Evolutionary conservation across 306 rosid genomes (phyloP).

Genomic region (Vigna unguiculata): DNA sequence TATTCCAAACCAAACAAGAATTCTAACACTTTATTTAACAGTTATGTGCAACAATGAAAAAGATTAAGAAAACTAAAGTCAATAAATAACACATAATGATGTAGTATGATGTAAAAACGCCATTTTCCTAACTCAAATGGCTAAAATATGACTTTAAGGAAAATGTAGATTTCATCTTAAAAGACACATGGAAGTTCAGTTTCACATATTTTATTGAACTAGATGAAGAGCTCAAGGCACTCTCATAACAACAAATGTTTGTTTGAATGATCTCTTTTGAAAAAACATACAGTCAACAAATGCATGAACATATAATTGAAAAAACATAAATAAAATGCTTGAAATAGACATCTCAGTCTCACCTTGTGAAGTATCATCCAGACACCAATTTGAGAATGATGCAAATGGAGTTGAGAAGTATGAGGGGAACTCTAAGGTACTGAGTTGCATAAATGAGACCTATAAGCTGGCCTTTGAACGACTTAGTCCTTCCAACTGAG

Average conservation of each 20-base stretch:
- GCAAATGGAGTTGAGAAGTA: slow-evolving; percentile 68
- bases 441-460: slow-evolving; percentile 86
- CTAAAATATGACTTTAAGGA: not conserved
- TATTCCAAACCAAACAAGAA: not conserved
- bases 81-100: not conserved
- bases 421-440: slow-evolving; percentile 78
- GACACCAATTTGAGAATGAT: slow-evolving; percentile 75
- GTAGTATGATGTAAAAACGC: not conserved
- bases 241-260: not conserved
- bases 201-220: not conserved
- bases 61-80: not conserved
- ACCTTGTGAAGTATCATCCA: slow-evolving; percentile 60
- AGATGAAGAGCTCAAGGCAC: not conserved
- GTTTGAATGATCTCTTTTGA: not conserved
- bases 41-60: not conserved
- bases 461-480: slow-evolving; percentile 75
- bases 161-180: not conserved
- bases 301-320: not conserved
- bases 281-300: not conserved
- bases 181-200: not conserved
- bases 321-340: not conserved
- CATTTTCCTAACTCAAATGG: not conserved
- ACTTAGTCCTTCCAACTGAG: slow-evolving; percentile 66
- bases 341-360: slow-evolving; percentile 40
- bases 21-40: slow-evolving; percentile 1